A percentile compares a stretch with the other conserved stretches of the same genome.
These are phyloP conservation scores for Bauhinia variegata DNA, from an alignment of 306 rosid genomes.

Conservation along the genomic window DNA sequence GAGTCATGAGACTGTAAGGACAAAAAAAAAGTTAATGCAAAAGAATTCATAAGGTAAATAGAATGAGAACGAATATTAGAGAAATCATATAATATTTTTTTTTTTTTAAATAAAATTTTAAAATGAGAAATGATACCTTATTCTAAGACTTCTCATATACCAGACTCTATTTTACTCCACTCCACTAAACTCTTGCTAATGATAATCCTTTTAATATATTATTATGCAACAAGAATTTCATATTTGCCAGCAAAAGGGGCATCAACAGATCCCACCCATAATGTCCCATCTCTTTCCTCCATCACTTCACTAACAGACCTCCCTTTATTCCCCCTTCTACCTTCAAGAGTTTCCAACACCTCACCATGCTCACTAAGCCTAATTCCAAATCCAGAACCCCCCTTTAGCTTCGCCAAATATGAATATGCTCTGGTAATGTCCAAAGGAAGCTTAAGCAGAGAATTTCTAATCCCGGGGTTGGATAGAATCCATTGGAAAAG, in stretches of 20 bases:
- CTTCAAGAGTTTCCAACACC: slow-evolving; percentile 57
- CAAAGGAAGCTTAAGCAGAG: slow-evolving; percentile 57
- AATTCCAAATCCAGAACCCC: slow-evolving; percentile 54
- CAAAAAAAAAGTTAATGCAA: no score
- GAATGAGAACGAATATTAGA: no score
- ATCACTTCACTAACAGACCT: slow-evolving; percentile 65
- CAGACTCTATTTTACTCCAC: no score
- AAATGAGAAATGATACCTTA: no score
- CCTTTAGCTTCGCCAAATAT: slow-evolving; percentile 48
- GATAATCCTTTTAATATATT: neutral
- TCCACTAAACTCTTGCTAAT: no score
- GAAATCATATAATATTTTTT: no score
- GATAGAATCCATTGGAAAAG: slow-evolving; percentile 50
- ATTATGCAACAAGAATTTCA: no score
- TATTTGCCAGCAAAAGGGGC: slow-evolving; percentile 59
- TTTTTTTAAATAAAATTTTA: no score
- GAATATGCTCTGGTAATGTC: slow-evolving; percentile 48
- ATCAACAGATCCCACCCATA: slow-evolving; percentile 76
- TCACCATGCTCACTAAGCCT: slow-evolving; percentile 71
- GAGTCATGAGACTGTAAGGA: no score
- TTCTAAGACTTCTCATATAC: no score
- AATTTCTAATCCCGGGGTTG: slow-evolving; percentile 52
- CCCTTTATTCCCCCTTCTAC: no score
- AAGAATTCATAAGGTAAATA: no score
- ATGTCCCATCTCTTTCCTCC: slow-evolving; percentile 65